phyloP scores from a whole-genome alignment of 1,284 basidiomycete species.

The Ganoderma lingzhi region DNA sequence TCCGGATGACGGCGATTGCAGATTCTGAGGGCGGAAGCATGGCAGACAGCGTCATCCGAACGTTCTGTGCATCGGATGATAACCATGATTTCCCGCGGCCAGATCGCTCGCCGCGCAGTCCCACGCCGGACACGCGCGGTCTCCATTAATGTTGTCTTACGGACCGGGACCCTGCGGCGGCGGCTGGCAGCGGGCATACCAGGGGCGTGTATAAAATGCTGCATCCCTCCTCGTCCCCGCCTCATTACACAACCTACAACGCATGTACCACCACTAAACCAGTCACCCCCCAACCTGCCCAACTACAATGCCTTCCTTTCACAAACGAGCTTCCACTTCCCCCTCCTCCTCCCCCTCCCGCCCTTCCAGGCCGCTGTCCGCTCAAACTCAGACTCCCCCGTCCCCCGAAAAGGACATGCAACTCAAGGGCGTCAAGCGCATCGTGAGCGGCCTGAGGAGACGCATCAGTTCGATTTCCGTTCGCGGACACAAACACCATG shows the following conservation, averaged over 20 bases:
- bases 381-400: not conserved
- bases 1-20: not conserved
- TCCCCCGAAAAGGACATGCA: slow-evolving; percentile 7
- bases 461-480: slow-evolving; percentile 32
- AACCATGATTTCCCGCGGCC: slow-evolving; percentile 16
- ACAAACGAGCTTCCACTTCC: slow-evolving; percentile 16
- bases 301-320: slow-evolving; percentile 20
- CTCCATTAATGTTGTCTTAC: slow-evolving; percentile 3
- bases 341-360: slow-evolving; percentile 18
- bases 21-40: slow-evolving; percentile 6
- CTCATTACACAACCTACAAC: not conserved
- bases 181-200: not conserved
- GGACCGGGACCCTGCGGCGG: not conserved
- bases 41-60: slow-evolving; percentile 1
- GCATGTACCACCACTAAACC: slow-evolving; percentile 15
- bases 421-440: slow-evolving; percentile 31
- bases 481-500: slow-evolving; percentile 22
- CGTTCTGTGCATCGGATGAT: slow-evolving; percentile 19
- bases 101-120: slow-evolving; percentile 28
- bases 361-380: not conserved
- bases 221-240: slow-evolving; percentile 7
- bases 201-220: slow-evolving; percentile 24
- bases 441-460: slow-evolving; percentile 29
- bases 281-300: not conserved
- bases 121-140: slow-evolving; percentile 28